Evolutionary conservation across 179 eudicot species (phyloP).

Genomic region (Patellifolia procumbens): DNA sequence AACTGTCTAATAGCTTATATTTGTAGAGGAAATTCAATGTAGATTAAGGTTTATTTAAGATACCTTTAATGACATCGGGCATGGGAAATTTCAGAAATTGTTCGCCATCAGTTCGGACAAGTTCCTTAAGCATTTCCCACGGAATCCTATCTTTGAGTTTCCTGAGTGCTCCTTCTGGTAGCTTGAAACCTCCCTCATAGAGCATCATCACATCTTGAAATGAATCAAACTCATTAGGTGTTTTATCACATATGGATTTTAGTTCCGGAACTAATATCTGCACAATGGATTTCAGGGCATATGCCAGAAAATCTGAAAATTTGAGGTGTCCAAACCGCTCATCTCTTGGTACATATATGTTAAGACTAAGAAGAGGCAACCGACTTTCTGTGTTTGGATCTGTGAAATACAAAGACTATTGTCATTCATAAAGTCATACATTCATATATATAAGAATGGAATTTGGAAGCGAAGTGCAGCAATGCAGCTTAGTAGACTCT

Average conservation of each 20-base stretch:
- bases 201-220: conserved; percentile 65
- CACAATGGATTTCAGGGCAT: conserved; percentile 41
- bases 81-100: conserved; percentile 58
- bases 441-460: no score
- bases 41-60: background rate
- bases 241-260: conserved; percentile 53
- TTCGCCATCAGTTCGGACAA: conserved; percentile 71
- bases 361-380: conserved; percentile 36
- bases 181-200: conserved; percentile 56
- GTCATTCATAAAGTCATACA: no score
- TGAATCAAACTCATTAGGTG: conserved; percentile 73
- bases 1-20: background rate
- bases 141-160: conserved; percentile 57
- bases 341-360: conserved; percentile 63
- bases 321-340: conserved; percentile 56
- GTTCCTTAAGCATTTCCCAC: conserved; percentile 77
- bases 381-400: conserved; percentile 49
- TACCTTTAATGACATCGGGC: conserved; percentile 73
- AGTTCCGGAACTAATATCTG: conserved; percentile 50
- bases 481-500: background rate
- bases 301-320: conserved; percentile 51
- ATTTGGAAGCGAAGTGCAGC: conserved; percentile 10
- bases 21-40: background rate
- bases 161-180: conserved; percentile 40
- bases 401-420: conserved; percentile 28